These are phyloP conservation scores for Serendipita sp. DNA, from an alignment of 768 basidiomycete species.

Conservation along the genomic window DNA sequence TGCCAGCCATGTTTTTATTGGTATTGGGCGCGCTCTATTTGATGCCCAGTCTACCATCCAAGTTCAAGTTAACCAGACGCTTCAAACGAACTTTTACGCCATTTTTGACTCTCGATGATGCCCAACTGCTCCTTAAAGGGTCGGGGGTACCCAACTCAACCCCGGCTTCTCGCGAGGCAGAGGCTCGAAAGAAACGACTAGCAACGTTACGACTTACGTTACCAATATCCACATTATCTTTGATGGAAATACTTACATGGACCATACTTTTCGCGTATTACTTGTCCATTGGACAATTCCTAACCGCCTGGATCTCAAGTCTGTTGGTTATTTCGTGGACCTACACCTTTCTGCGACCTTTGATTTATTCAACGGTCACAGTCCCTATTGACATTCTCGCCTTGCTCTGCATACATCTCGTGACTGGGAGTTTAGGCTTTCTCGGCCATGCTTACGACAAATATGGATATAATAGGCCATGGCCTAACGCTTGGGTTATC, in stretches of 20 bases:
- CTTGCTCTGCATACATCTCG: slow-evolving; percentile 37
- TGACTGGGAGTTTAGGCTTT: slow-evolving; percentile 30
- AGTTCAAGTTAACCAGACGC: not conserved
- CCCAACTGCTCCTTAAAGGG: not conserved
- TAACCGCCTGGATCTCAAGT: too few species aligned
- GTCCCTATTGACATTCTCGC: slow-evolving; percentile 48
- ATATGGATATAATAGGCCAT: slow-evolving; percentile 25
- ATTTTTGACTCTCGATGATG: not conserved
- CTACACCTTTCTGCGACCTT: slow-evolving; percentile 41
- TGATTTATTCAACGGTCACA: slow-evolving; percentile 36
- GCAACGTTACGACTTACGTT: not conserved
- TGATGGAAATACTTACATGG: not conserved
- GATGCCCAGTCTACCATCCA: not conserved
- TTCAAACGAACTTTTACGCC: slow-evolving; percentile 1
- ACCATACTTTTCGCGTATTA: not conserved
- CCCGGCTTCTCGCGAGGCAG: not conserved
- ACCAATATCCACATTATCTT: not conserved
- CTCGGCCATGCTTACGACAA: slow-evolving; percentile 39
- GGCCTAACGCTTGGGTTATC: slow-evolving; percentile 23
- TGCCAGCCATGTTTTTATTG: not conserved
- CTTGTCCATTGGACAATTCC: not conserved
- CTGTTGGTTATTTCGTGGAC: slow-evolving; percentile 33
- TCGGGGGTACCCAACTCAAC: not conserved
- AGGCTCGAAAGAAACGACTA: not conserved
- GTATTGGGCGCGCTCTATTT: not conserved